Evolutionary conservation across 2,329 filamentous ascomycete species (phyloP).

Genomic region (Akanthomyces muscarius): DNA sequence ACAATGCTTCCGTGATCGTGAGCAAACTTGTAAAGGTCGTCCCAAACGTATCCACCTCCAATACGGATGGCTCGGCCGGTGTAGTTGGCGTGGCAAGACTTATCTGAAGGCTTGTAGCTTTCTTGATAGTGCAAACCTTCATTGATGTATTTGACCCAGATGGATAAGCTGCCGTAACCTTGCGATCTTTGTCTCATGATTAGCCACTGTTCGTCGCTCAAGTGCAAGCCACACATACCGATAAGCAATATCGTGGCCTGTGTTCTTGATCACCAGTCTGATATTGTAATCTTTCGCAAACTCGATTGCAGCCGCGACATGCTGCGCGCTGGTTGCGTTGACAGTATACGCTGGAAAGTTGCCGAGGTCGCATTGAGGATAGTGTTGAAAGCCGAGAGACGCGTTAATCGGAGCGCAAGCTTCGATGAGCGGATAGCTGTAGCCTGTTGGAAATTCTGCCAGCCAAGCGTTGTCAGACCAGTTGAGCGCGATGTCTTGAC

Average conservation of each 20-base stretch:
- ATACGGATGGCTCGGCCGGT: neutral
- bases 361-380: neutral
- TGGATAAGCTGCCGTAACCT: conserved; percentile 1
- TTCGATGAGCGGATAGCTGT: conserved; percentile 1
- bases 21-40: neutral
- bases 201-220: neutral
- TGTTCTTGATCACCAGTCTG: conserved; percentile 2
- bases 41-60: neutral
- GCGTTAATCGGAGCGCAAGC: neutral
- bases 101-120: neutral
- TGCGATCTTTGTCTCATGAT: neutral
- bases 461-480: neutral
- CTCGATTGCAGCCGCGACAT: neutral
- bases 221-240: neutral
- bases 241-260: neutral
- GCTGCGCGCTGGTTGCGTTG: neutral
- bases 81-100: conserved; percentile 1
- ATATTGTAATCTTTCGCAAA: conserved; percentile 2
- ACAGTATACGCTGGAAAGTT: conserved; percentile 4
- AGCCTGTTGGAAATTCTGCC: neutral
- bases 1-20: neutral
- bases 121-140: neutral
- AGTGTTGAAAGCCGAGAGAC: neutral
- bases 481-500: neutral
- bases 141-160: conserved; percentile 1